phyloP scores from a whole-genome alignment of 202 grass and related monocot genomes.

The Zoysia matrella region DNA sequence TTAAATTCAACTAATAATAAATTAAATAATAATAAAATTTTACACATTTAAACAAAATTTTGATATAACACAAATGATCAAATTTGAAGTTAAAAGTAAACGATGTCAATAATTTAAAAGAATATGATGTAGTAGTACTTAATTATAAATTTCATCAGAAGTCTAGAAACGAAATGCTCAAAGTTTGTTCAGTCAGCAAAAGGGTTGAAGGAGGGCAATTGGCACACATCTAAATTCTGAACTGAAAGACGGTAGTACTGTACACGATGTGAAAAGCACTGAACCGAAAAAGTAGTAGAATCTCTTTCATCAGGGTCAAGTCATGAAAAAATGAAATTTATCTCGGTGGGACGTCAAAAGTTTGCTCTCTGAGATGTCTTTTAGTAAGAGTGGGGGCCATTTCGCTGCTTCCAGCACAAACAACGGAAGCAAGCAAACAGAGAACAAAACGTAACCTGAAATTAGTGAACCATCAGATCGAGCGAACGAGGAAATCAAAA shows the following conservation, averaged over 20 bases:
- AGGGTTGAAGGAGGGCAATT: background rate
- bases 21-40: too few species aligned
- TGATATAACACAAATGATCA: too few species aligned
- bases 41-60: too few species aligned
- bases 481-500: slow-evolving; percentile 36
- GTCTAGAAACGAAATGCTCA: background rate
- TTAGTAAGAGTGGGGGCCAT: background rate
- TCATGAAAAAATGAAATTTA: slow-evolving; percentile 51
- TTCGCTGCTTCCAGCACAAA: too few species aligned
- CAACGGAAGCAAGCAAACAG: background rate
- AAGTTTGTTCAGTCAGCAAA: slow-evolving; percentile 4
- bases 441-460: slow-evolving; percentile 45
- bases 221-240: slow-evolving; percentile 23
- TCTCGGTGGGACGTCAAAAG: slow-evolving; percentile 34
- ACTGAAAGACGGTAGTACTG: background rate
- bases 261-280: slow-evolving; percentile 28
- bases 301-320: background rate
- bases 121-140: too few species aligned
- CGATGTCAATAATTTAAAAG: too few species aligned
- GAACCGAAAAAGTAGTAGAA: slow-evolving; percentile 12
- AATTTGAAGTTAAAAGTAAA: too few species aligned
- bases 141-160: background rate
- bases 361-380: slow-evolving; percentile 43
- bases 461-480: slow-evolving; percentile 55
- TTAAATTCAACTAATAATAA: background rate